Conservation (phyloP, 1,284 basidiomycete genomes). For the Stereum hirsutum region DNA sequence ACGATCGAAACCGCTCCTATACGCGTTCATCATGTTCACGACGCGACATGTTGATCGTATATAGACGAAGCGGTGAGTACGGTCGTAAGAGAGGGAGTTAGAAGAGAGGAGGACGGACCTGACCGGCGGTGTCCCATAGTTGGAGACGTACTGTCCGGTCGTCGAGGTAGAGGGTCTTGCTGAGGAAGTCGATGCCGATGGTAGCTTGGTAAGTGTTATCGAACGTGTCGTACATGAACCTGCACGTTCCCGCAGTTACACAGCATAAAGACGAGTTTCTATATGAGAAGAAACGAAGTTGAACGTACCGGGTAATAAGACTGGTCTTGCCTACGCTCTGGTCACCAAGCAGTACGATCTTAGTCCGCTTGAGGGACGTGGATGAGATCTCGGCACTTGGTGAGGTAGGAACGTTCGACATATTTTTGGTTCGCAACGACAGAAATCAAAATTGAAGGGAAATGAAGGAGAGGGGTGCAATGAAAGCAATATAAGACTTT, state of each 20-base stretch:
- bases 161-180: conserved; percentile 99
- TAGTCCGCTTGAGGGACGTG: conserved; percentile 87
- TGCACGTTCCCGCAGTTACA: conserved; percentile 19
- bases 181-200: conserved; percentile 98
- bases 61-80: too few species aligned
- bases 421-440: background rate
- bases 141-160: conserved; percentile 97
- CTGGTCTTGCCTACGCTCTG: conserved; percentile 96
- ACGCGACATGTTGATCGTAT: background rate
- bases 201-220: conserved; percentile 99
- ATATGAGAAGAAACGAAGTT: background rate
- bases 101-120: conserved; percentile 39
- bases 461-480: background rate
- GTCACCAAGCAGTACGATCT: conserved; percentile 91
- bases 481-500: background rate
- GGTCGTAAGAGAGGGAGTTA: too few species aligned
- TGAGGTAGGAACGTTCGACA: conserved; percentile 22
- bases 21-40: background rate
- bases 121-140: conserved; percentile 98
- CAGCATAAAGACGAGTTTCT: background rate
- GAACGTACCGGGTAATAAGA: conserved; percentile 83
- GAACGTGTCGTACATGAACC: conserved; percentile 99
- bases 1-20: conserved; percentile 93
- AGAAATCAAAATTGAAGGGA: background rate
- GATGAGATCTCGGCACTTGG: conserved; percentile 77